These are phyloP conservation scores for Colletotrichum endophyticum DNA, from an alignment of 2,329 filamentous ascomycete genomes.

Conservation along the genomic window DNA sequence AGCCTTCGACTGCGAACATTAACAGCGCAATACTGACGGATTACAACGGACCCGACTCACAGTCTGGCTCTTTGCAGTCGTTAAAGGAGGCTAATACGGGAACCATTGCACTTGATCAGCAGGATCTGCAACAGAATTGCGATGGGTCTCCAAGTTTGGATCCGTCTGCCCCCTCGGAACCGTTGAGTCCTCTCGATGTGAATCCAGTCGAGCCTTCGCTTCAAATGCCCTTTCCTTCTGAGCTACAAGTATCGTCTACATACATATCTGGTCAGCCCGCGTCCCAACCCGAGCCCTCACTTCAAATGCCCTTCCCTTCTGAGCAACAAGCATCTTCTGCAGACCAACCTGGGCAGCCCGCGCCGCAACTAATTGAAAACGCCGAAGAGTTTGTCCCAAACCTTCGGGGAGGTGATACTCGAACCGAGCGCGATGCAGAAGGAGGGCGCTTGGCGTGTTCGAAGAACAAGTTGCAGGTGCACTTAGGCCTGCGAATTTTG, in stretches of 20 bases:
- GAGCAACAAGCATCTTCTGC: neutral
- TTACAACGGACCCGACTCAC: neutral
- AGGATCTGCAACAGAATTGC: neutral
- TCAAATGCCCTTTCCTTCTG: neutral
- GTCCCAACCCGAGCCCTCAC: neutral
- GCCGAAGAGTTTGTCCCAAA: neutral
- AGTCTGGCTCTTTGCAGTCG: neutral
- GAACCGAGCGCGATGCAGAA: neutral
- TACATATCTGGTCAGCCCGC: neutral
- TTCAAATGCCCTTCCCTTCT: neutral
- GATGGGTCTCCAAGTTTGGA: neutral
- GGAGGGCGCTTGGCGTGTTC: neutral
- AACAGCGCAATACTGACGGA: neutral
- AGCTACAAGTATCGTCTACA: neutral
- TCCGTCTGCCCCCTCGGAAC: neutral
- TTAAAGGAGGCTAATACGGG: neutral
- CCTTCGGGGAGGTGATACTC: neutral
- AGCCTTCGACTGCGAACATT: neutral
- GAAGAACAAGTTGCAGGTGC: neutral
- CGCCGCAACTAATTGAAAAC: neutral
- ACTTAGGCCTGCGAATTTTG: neutral
- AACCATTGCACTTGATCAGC: neutral
- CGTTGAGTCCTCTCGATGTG: neutral
- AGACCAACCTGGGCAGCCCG: neutral
- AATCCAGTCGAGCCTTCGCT: neutral